These are phyloP conservation scores for Dendrobium catenatum DNA, from an alignment of 106 monocot species.

Conservation along the genomic window DNA sequence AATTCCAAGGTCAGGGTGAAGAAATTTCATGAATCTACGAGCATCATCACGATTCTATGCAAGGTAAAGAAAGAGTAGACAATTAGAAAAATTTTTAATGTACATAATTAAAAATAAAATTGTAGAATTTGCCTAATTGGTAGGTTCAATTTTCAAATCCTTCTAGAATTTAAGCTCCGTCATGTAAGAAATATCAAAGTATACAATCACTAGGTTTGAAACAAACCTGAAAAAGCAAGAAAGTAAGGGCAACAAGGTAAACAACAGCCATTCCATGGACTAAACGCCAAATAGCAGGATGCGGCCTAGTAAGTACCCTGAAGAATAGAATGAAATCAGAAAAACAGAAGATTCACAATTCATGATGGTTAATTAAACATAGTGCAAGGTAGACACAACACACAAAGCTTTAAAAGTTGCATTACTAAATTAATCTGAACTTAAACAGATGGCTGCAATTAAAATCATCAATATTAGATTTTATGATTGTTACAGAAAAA, in stretches of 20 bases:
- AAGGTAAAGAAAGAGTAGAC: not conserved
- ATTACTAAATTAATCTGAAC: not conserved
- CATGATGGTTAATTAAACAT: not conserved
- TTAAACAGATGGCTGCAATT: not conserved
- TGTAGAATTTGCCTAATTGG: not conserved
- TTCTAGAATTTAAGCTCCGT: not conserved
- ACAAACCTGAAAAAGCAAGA: conserved; percentile 93
- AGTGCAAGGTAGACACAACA: not conserved
- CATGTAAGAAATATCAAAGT: not conserved
- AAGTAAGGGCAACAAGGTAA: conserved; percentile 93
- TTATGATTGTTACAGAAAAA: not conserved
- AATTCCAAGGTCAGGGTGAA: conserved; percentile 95
- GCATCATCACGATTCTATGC: conserved; percentile 87
- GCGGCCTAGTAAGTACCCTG: conserved; percentile 92
- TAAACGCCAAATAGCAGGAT: conserved; percentile 92
- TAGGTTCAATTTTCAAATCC: not conserved
- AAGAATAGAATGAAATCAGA: conserved; percentile 1
- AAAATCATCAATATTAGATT: too few relatives aligned
- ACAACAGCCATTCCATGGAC: conserved; percentile 93
- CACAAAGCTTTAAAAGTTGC: not conserved
- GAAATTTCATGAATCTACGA: conserved; percentile 87
- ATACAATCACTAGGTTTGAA: not conserved
- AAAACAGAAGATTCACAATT: not conserved
- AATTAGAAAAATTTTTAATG: not conserved
- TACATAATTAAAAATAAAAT: not conserved